Evolutionary conservation across 768 basidiomycete species (phyloP).

Genomic region (Baorangia bicolor): DNA sequence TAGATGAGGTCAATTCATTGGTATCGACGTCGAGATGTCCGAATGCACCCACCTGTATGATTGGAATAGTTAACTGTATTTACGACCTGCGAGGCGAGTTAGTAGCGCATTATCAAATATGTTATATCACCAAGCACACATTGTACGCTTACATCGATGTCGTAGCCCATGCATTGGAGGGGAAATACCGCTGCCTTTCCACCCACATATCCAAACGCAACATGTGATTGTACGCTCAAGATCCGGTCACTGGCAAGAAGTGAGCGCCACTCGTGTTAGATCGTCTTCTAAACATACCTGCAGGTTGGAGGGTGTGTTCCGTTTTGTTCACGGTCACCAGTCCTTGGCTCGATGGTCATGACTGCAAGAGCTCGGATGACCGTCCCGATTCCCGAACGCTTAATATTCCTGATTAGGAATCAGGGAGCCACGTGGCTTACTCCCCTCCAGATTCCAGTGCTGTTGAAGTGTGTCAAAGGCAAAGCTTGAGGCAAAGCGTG

Average conservation of each 20-base stretch:
- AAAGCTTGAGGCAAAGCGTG: background rate
- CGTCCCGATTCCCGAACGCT: background rate
- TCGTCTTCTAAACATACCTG: constrained; percentile 6
- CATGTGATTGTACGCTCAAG: constrained; percentile 91
- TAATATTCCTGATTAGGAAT: constrained; percentile 6
- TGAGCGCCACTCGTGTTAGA: constrained; percentile 2
- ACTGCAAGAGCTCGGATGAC: background rate
- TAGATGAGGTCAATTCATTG: background rate
- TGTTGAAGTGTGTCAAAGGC: background rate
- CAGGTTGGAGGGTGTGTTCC: background rate
- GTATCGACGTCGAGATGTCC: background rate
- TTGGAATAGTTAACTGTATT: constrained; percentile 96
- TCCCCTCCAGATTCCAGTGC: background rate
- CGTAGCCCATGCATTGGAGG: constrained; percentile 85
- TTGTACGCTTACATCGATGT: constrained; percentile 78
- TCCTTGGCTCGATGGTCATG: constrained; percentile 2
- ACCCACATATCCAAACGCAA: constrained; percentile 92
- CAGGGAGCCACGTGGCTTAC: constrained; percentile 3
- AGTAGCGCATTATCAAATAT: background rate
- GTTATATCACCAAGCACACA: background rate
- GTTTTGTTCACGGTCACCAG: background rate
- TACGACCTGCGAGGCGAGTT: constrained; percentile 52
- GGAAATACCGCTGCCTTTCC: constrained; percentile 78
- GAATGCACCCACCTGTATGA: constrained; percentile 65
- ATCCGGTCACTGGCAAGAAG: constrained; percentile 49